phyloP scores from a whole-genome alignment of 1,139 yeast genomes.

The Sugiyamaella castrensis region DNA sequence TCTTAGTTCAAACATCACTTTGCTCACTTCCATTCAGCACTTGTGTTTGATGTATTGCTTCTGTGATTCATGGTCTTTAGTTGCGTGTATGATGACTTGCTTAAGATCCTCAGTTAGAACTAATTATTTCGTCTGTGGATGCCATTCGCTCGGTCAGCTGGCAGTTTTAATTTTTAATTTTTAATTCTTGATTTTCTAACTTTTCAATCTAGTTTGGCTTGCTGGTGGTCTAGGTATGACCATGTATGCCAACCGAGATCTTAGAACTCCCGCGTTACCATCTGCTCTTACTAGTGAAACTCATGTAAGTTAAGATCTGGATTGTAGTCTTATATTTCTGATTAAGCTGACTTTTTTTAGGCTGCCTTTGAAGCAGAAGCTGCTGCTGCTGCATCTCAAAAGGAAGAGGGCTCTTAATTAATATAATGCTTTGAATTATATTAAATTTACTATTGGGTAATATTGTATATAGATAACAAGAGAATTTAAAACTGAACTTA shows the following conservation, averaged over 20 bases:
- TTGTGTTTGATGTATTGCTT: too few relatives aligned
- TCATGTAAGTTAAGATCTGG: slow-evolving; percentile 8
- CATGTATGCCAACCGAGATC: slow-evolving; percentile 49
- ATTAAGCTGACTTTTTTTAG: slow-evolving; percentile 14
- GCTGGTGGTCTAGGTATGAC: slow-evolving; percentile 62
- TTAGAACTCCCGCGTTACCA: slow-evolving; percentile 14
- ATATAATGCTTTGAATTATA: slow-evolving; percentile 4
- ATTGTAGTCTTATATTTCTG: neutral
- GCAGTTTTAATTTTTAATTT: too few relatives aligned
- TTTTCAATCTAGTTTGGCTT: slow-evolving; percentile 40
- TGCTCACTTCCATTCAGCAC: too few relatives aligned
- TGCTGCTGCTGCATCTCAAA: slow-evolving; percentile 10
- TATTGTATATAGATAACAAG: neutral
- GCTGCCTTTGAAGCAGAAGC: slow-evolving; percentile 12
- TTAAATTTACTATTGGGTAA: slow-evolving; percentile 8
- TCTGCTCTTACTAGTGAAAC: slow-evolving; percentile 14
- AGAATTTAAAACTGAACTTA: neutral
- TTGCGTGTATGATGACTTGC: too few relatives aligned
- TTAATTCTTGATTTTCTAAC: neutral
- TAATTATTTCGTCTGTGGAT: too few relatives aligned
- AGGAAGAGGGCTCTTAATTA: slow-evolving; percentile 8
- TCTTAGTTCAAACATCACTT: too few relatives aligned
- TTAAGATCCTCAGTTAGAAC: too few relatives aligned
- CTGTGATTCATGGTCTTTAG: too few relatives aligned
- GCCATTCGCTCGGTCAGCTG: too few relatives aligned